phyloP scores from a whole-genome alignment of 345 rosid species.

The Gossypium raimondii region DNA sequence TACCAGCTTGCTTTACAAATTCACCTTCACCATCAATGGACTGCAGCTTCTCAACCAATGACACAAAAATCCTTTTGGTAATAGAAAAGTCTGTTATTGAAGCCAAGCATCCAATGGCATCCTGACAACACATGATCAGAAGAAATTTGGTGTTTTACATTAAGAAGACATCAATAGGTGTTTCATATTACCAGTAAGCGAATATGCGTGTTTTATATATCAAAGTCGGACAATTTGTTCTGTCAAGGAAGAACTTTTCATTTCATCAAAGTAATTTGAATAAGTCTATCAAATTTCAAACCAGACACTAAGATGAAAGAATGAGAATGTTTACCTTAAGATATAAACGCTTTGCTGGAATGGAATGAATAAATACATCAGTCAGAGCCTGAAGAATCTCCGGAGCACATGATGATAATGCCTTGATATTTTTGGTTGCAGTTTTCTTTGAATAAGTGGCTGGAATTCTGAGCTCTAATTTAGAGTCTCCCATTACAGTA shows the following conservation, averaged over 20 bases:
- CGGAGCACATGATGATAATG: constrained; percentile 56
- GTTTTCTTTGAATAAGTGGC: constrained; percentile 55
- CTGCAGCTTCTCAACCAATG: constrained; percentile 55
- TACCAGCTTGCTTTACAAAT: constrained; percentile 25
- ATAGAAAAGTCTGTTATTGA: constrained; percentile 65
- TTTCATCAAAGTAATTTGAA: not conserved
- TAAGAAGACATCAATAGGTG: not conserved
- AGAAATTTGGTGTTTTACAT: constrained; percentile 7
- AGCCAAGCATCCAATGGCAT: constrained; percentile 80
- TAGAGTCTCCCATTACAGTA: constrained; percentile 27
- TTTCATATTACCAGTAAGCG: not conserved
- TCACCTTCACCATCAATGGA: constrained; percentile 44
- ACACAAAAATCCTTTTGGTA: constrained; percentile 50
- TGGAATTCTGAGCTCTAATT: constrained; percentile 28
- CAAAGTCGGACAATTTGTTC: not conserved
- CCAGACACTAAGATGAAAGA: not conserved
- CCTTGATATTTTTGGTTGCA: constrained; percentile 63
- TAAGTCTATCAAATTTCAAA: constrained; percentile 2
- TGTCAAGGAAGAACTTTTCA: not conserved
- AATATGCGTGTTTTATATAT: not conserved
- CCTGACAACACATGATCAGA: constrained; percentile 46
- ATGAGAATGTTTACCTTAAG: constrained; percentile 52
- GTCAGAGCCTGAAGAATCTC: constrained; percentile 69
- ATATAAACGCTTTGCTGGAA: constrained; percentile 40
- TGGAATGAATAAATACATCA: constrained; percentile 48